Evolutionary conservation across 495 filamentous ascomycete species (phyloP), one percentile per base, ranked within the genome.

Genomic region (Alectoria sarmentosa): DNA sequence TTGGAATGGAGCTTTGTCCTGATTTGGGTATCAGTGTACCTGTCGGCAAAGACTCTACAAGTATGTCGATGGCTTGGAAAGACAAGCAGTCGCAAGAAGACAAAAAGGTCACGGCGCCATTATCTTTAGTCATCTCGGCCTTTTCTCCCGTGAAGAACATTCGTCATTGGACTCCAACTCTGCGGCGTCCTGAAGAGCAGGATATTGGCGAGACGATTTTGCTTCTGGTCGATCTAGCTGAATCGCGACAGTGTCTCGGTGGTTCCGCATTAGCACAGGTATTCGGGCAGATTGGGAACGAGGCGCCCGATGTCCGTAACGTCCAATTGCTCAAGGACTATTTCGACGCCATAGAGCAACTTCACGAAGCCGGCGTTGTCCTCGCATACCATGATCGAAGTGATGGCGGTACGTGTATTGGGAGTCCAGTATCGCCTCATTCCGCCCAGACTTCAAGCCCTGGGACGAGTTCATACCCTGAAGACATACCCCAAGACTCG

Each of bases 11-110:
- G n/a, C 77, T 96, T 9, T 89, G 86, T 71, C 90, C 90, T 28
- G 83, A 87, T 70, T 81, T 98, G 42, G 91, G 90, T 26, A 85
- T 98, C 68, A 90, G 88, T 62, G 96, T 98, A 63, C 95, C 94
- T 6, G 94, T 97, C 13, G 94, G 94, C 59, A 97, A 98, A 77
- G 94, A 98, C 73, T 97, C 93, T 7, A 96, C 94, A 76, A 96
- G 91, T 21, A 98, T 98, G 94, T 97, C 96, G 79, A 92, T 94
- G 77, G 89, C 90, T 63, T 98, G 94, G 95, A 88, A 85, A 69
- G 90, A 94, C 62, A 79, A 81, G 46, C 81, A 86, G 58, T 83
- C 81, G 11, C 85, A 85, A 52, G 77, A 83, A 52, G 73, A 80
- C 13, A 96, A 89, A 79, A 90, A 91, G 69, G 92, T 98, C 52